These are phyloP conservation scores for Sporothrix luriei DNA, from an alignment of 2,329 filamentous ascomycete species.

Conservation along the genomic window DNA sequence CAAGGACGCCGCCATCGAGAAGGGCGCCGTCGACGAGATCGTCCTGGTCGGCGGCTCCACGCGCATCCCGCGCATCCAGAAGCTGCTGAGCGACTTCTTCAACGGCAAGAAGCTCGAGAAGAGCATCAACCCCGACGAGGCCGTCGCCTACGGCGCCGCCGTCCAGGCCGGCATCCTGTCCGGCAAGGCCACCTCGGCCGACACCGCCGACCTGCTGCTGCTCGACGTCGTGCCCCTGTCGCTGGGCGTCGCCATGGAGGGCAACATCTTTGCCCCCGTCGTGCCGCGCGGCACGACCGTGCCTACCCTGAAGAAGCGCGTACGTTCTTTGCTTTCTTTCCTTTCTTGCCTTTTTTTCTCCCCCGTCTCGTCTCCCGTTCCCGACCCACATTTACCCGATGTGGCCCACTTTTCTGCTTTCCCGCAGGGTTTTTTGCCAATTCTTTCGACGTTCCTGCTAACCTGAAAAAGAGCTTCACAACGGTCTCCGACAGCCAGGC, in stretches of 20 bases:
- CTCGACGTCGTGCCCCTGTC: slow-evolving; percentile 96
- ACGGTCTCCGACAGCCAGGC: slow-evolving; percentile 78
- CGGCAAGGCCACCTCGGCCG: slow-evolving; percentile 93
- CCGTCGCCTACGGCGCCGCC: slow-evolving; percentile 96
- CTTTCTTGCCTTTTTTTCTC: neutral
- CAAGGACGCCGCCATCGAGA: slow-evolving; percentile 86
- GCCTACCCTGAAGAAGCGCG: slow-evolving; percentile 78
- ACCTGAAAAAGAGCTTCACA: slow-evolving; percentile 67
- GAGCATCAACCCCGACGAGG: slow-evolving; percentile 99
- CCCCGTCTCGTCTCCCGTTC: too few relatives aligned
- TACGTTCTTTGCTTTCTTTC: slow-evolving; percentile 38
- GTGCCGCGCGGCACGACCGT: slow-evolving; percentile 78
- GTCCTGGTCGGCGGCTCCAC: slow-evolving; percentile 98
- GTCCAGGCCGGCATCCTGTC: slow-evolving; percentile 99
- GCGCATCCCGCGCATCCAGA: slow-evolving; percentile 98
- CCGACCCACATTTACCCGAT: too few relatives aligned
- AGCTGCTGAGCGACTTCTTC: slow-evolving; percentile 98
- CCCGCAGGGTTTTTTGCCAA: too few relatives aligned
- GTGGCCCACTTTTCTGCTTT: too few relatives aligned
- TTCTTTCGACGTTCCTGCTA: neutral
- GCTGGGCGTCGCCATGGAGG: slow-evolving; percentile 97
- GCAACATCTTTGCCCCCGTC: slow-evolving; percentile 96
- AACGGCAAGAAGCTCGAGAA: slow-evolving; percentile 99
- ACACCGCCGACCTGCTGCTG: slow-evolving; percentile 91
- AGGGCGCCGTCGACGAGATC: slow-evolving; percentile 94